These are phyloP conservation scores for Penicillium lividum DNA, from an alignment of 495 filamentous ascomycete genomes.

Conservation along the genomic window DNA sequence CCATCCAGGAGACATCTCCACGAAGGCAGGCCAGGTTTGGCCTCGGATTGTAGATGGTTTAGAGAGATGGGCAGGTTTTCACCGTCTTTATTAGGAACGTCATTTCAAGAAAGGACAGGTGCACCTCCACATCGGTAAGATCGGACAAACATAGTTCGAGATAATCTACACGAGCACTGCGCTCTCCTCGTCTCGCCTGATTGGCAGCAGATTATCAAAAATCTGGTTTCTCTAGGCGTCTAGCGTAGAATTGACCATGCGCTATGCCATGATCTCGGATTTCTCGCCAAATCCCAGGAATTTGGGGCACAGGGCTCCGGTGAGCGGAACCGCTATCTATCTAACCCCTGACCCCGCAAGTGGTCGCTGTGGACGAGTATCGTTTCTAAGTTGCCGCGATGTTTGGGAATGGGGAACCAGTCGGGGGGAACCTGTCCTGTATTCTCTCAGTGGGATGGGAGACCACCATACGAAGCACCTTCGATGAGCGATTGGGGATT, in stretches of 20 bases:
- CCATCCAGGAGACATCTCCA: constrained; percentile 23
- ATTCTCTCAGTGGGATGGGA: constrained; percentile 28
- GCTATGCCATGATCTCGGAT: constrained; percentile 26
- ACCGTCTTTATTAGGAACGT: constrained; percentile 24
- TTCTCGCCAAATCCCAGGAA: constrained; percentile 18
- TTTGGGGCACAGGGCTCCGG: constrained; percentile 16
- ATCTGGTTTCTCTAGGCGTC: constrained; percentile 10
- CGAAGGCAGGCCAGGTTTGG: constrained; percentile 21
- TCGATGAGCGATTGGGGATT: constrained; percentile 20
- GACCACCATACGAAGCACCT: constrained; percentile 27
- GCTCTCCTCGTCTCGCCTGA: constrained; percentile 24
- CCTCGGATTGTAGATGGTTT: constrained; percentile 21
- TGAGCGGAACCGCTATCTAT: constrained; percentile 28
- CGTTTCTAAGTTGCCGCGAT: constrained; percentile 23
- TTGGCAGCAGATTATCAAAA: constrained; percentile 19
- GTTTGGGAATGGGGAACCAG: constrained; percentile 28
- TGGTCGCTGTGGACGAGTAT: constrained; percentile 30
- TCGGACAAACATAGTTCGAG: constrained; percentile 16
- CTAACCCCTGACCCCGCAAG: constrained; percentile 18
- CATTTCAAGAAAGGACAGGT: constrained; percentile 22
- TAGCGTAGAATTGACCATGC: constrained; percentile 20
- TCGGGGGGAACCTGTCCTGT: constrained; percentile 22
- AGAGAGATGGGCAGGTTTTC: constrained; percentile 22
- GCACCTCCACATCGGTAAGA: constrained; percentile 27
- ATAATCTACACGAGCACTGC: constrained; percentile 22